Percentiles rank a stretch among this genome's conserved stretches.
phyloP scores from a whole-genome alignment of 257 asterid species.

The Scutellaria barbata region DNA sequence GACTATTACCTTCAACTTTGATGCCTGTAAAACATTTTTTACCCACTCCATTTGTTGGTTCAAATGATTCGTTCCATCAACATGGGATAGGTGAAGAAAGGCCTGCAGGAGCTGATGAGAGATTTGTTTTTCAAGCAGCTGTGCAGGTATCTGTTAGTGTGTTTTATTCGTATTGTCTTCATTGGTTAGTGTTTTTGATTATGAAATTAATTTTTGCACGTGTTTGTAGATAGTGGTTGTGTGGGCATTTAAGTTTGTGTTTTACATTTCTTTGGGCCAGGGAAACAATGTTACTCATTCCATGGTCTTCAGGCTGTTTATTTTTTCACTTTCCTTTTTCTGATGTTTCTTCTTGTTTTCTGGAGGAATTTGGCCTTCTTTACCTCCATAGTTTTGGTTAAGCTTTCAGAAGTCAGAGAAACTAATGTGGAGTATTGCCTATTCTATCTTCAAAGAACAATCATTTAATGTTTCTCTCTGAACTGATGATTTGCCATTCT shows the following conservation, averaged over 20 bases:
- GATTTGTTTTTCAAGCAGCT: conserved; percentile 89
- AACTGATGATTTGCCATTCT: background rate
- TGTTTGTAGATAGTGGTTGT: conserved; percentile 27
- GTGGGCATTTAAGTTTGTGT: conserved; percentile 1
- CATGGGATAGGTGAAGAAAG: conserved; percentile 72
- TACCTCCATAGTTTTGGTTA: background rate
- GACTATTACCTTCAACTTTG: conserved; percentile 65
- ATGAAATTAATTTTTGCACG: background rate
- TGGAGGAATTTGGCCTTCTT: too few relatives aligned
- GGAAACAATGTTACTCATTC: background rate
- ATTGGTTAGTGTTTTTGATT: conserved; percentile 6
- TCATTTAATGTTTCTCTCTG: background rate
- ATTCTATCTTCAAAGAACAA: conserved; percentile 8
- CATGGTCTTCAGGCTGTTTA: too few relatives aligned
- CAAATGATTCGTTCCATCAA: conserved; percentile 58
- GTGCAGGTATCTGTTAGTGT: conserved; percentile 69
- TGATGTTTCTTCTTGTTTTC: too few relatives aligned
- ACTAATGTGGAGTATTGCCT: background rate
- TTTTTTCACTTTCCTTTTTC: too few relatives aligned
- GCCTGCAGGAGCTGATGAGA: conserved; percentile 80
- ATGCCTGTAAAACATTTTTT: conserved; percentile 51
- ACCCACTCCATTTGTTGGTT: conserved; percentile 45
- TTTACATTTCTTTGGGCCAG: background rate
- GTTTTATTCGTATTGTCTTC: conserved; percentile 28
- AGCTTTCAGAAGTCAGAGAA: background rate